Base-by-base conservation (phyloP, 129 eudicot genomes). In the Chrysanthemum makinoi region DNA sequence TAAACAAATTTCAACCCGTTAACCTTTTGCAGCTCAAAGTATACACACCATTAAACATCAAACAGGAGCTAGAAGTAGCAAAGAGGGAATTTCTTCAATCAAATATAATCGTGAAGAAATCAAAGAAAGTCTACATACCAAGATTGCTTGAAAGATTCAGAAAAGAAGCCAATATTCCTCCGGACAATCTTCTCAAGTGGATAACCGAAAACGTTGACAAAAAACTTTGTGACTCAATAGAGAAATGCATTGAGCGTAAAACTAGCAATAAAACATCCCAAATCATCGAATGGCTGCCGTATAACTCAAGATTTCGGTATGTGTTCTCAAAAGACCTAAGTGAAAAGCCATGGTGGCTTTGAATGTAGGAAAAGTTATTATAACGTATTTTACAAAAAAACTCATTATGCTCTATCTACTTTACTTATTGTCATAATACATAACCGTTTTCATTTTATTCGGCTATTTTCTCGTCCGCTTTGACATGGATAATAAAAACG, bases 51-150 rank as follows among this genome's bases (percentile, higher is more conserved):
- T 79, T 84, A 51, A 87, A 82, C 69, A 75, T 90, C 68, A 69
- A 74, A 77, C 91, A 83, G 16, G 95, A 90, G 75, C 82, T 90
- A 57, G 89, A 87, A 76, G 48, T 54, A 59, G 91, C 95, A 33
- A 87, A 80, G 73, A 83, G 77, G 81, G 95, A 85, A 62, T 90
- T 86, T 67, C 89, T 90, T 69, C 84, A 85, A 59, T 80, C 97
- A 51, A 90, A 90, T 72, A 65, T 90, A 50, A n/a, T 90, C 8
- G 87, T 90, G 24, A 87, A 90, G 81, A 90, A 90, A 69, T 87
- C 91, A 26, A 90, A 78, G 79, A 90, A 81, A 73, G 81, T 87
- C 50, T 85, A 77, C 66, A 70, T 87, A 35, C 97, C 97, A 1
- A 90, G 83, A 69, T 26, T 90, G 63, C 82, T 87, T 28, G 97